Conservation (phyloP, 495 filamentous ascomycete genomes). For the Penicillium mononematosum region DNA sequence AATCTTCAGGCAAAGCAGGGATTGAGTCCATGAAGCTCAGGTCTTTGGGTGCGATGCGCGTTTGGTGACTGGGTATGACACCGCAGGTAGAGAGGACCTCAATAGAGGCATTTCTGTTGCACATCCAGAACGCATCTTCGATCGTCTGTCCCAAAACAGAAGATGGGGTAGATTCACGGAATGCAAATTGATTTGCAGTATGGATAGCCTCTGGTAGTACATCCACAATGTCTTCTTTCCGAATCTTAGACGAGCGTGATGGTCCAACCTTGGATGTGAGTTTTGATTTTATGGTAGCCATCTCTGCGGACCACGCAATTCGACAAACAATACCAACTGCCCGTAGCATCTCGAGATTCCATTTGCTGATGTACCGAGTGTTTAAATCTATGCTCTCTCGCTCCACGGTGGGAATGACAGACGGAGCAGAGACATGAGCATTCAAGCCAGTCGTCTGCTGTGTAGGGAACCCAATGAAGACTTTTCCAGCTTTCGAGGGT, state of each 20-base stretch:
- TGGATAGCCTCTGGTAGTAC: slow-evolving; percentile 78
- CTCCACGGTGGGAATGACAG: slow-evolving; percentile 98
- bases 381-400: slow-evolving; percentile 96
- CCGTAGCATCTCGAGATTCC: slow-evolving; percentile 95
- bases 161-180: slow-evolving; percentile 84
- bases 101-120: slow-evolving; percentile 73
- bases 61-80: slow-evolving; percentile 71
- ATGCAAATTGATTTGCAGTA: slow-evolving; percentile 70
- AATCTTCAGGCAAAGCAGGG: slow-evolving; percentile 75
- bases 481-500: slow-evolving; percentile 78
- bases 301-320: slow-evolving; percentile 82
- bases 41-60: slow-evolving; percentile 77
- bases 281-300: slow-evolving; percentile 64
- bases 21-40: slow-evolving; percentile 89
- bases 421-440: slow-evolving; percentile 96
- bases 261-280: slow-evolving; percentile 30
- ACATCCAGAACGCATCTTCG: slow-evolving; percentile 93
- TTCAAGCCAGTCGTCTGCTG: slow-evolving; percentile 93
- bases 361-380: slow-evolving; percentile 85
- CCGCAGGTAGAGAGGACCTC: slow-evolving; percentile 86
- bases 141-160: slow-evolving; percentile 75
- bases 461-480: slow-evolving; percentile 98
- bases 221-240: slow-evolving; percentile 58
- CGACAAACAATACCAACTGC: slow-evolving; percentile 87
- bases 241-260: slow-evolving; percentile 54